Percentiles rank a stretch among this genome's conserved stretches.
These are phyloP conservation scores for Brassica nigra DNA, from an alignment of 345 rosid species.

Conservation along the genomic window DNA sequence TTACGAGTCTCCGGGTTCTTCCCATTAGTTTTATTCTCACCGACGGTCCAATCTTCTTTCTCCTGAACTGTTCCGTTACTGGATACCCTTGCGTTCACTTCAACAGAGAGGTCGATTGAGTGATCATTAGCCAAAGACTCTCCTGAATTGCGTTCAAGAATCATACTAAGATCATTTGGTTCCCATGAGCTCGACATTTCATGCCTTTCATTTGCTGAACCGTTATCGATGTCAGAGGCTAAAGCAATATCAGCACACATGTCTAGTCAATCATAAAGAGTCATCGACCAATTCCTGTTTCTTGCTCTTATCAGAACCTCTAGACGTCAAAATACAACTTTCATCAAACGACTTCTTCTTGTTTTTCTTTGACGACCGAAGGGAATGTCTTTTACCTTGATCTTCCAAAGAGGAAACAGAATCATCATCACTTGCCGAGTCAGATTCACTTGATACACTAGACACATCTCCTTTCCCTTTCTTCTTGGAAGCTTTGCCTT, in stretches of 20 bases:
- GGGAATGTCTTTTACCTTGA: conserved; percentile 52
- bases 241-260: no score
- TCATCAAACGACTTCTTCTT: conserved; percentile 41
- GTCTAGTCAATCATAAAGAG: no score
- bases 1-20: no score
- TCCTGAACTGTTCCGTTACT: conserved; percentile 8
- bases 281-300: no score
- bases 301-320: no score
- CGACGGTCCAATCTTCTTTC: no score
- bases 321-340: no score
- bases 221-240: no score
- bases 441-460: conserved; percentile 51
- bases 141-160: conserved; percentile 59
- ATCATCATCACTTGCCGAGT: conserved; percentile 51
- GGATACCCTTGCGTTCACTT: conserved; percentile 46
- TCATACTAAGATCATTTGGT: conserved; percentile 65
- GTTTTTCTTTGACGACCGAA: conserved; percentile 45
- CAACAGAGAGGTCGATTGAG: conserved; percentile 56
- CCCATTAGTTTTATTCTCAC: no score
- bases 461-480: conserved; percentile 47
- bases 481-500: conserved; percentile 46
- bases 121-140: conserved; percentile 55
- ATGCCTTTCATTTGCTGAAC: conserved; percentile 41
- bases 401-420: conserved; percentile 48
- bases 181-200: conserved; percentile 42